Conservation (phyloP, 495 filamentous ascomycete genomes). For the Tuber borchii region DNA sequence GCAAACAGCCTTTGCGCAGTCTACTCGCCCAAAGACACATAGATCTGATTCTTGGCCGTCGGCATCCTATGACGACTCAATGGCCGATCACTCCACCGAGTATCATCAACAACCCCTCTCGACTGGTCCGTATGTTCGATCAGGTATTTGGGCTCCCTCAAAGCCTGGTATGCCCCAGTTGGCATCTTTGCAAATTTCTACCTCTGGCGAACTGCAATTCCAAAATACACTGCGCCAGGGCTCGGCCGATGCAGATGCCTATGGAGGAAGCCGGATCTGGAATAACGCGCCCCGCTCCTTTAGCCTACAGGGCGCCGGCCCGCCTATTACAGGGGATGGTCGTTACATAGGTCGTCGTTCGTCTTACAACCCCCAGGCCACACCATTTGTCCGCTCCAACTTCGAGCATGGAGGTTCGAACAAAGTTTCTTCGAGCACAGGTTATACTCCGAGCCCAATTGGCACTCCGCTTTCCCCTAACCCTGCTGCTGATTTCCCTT, state of each 20-base stretch:
- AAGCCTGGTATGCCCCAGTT: slow-evolving; percentile 29
- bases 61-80: slow-evolving; percentile 59
- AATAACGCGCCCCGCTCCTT: slow-evolving; percentile 31
- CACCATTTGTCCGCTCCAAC: slow-evolving; percentile 39
- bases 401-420: slow-evolving; percentile 44
- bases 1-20: slow-evolving; percentile 52
- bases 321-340: slow-evolving; percentile 33
- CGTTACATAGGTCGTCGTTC: slow-evolving; percentile 42
- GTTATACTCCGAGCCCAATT: slow-evolving; percentile 65
- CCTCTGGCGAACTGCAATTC: slow-evolving; percentile 29
- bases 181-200: slow-evolving; percentile 27
- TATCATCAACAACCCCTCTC: slow-evolving; percentile 50
- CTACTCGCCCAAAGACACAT: slow-evolving; percentile 49
- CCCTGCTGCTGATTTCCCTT: slow-evolving; percentile 73
- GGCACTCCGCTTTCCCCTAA: slow-evolving; percentile 75
- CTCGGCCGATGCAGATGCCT: slow-evolving; percentile 33
- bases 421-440: slow-evolving; percentile 36
- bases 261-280: slow-evolving; percentile 37
- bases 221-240: slow-evolving; percentile 26
- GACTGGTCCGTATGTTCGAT: slow-evolving; percentile 43
- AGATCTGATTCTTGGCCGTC: slow-evolving; percentile 58
- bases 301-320: slow-evolving; percentile 40
- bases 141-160: slow-evolving; percentile 38
- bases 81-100: slow-evolving; percentile 59
- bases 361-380: slow-evolving; percentile 41